Evolutionary conservation across 768 basidiomycete species (phyloP).

Genomic region (Termitomyces sp.): DNA sequence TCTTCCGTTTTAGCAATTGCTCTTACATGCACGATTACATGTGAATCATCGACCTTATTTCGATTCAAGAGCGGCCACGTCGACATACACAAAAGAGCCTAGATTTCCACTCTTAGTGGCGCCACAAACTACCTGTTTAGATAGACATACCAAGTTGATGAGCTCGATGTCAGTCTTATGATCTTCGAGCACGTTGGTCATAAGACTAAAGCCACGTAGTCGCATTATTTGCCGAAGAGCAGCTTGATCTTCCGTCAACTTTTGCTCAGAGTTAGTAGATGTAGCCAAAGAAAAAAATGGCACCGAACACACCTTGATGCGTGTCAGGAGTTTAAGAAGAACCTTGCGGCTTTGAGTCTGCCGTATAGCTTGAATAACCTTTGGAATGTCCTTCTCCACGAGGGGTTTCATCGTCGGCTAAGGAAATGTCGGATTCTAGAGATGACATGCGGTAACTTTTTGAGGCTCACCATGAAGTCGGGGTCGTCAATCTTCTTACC

Average conservation of each 20-base stretch:
- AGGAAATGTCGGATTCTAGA: slow-evolving; percentile 1
- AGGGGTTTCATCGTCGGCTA: slow-evolving; percentile 81
- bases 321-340: slow-evolving; percentile 75
- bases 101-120: neutral
- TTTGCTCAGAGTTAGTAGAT: neutral
- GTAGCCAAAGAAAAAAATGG: neutral
- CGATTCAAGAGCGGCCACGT: slow-evolving; percentile 80
- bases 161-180: slow-evolving; percentile 67
- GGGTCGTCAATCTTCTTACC: slow-evolving; percentile 88
- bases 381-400: slow-evolving; percentile 76
- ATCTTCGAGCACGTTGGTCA: slow-evolving; percentile 86
- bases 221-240: slow-evolving; percentile 85
- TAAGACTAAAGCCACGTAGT: slow-evolving; percentile 87
- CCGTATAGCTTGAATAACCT: slow-evolving; percentile 86
- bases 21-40: slow-evolving; percentile 61
- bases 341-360: slow-evolving; percentile 85
- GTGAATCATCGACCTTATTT: slow-evolving; percentile 87
- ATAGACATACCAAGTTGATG: slow-evolving; percentile 54
- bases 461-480: slow-evolving; percentile 70
- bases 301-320: slow-evolving; percentile 63
- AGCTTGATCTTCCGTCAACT: slow-evolving; percentile 84
- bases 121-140: neutral
- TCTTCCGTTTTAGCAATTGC: slow-evolving; percentile 51
- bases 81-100: slow-evolving; percentile 66
- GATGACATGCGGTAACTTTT: neutral